Base-by-base conservation (phyloP, 1,284 basidiomycete genomes). In the Fomitopsis palustris region DNA sequence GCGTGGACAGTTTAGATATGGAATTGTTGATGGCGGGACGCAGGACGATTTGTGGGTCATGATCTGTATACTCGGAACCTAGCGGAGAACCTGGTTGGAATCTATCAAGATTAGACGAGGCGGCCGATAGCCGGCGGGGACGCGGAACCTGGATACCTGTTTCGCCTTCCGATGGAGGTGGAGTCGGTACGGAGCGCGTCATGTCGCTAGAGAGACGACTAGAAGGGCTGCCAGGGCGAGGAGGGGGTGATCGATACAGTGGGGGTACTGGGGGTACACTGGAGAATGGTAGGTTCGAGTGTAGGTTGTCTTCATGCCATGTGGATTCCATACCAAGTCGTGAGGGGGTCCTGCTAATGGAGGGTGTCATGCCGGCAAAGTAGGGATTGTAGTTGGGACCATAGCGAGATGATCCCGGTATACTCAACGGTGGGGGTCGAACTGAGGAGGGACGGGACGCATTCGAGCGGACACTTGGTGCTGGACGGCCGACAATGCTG, bases 1-100 rank as follows among this genome's bases (percentile, higher is more conserved):
- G 83, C 2, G 91, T 92, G 19, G 91, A 88, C 19, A 97, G 78
- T 62, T 95, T 91, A 53, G 89, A 90, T 23, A 96, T 81, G 8
- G 86, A 85, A 67, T 87, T 87, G 76, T 91, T 93, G 56, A 85
- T 67, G 2, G 79, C 76, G 0, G 87, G 86, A 25, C 87, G 86
- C 56, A 93, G 81, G 19, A 90, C 79, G 67, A 93, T 92, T 64
- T 83, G 82, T 29, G 83, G 80, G 54, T 82, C 77, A 55, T 70
- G 70, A 60, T 72, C 73, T 29, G 65, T 63, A 65, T 74, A 66
- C 65, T 74, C 65, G 43, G 68, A 60, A 58, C 70, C 65, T 45
- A 77, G 75, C 14, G 79, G 74, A n/a, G 79, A 79, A 53, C 72
- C 73, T 3, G 74, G 69, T 54, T 70, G 67, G 67, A 75, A 75